These are phyloP conservation scores for Mucor sp. DNA, from an alignment of 371 early-diverging fungal genomes.

Conservation along the genomic window DNA sequence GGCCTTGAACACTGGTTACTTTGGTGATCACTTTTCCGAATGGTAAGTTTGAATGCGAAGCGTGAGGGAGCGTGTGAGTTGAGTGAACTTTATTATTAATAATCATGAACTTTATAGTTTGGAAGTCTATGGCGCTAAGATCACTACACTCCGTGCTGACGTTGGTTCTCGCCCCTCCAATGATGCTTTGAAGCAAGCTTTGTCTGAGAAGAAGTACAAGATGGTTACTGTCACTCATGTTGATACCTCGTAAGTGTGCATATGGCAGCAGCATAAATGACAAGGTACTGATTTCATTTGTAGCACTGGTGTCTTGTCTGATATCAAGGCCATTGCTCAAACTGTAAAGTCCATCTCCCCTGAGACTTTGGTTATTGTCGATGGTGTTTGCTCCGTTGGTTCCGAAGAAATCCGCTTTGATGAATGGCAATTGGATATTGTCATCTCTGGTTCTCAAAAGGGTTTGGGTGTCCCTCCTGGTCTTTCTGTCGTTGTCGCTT, in stretches of 20 bases:
- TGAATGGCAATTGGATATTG: slow-evolving; percentile 88
- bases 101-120: slow-evolving; percentile 51
- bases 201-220: slow-evolving; percentile 72
- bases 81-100: not conserved
- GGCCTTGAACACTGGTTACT: slow-evolving; percentile 91
- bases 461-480: slow-evolving; percentile 93
- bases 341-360: slow-evolving; percentile 81
- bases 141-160: slow-evolving; percentile 71
- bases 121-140: slow-evolving; percentile 86
- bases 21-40: slow-evolving; percentile 95
- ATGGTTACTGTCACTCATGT: slow-evolving; percentile 93
- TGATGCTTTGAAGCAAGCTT: slow-evolving; percentile 54
- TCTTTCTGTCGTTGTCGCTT: slow-evolving; percentile 82
- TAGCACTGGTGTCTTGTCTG: slow-evolving; percentile 84
- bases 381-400: slow-evolving; percentile 96
- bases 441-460: slow-evolving; percentile 94
- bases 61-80: not conserved
- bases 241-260: slow-evolving; percentile 82
- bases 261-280: too few species aligned
- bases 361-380: slow-evolving; percentile 88
- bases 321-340: slow-evolving; percentile 78
- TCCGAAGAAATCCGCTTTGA: slow-evolving; percentile 93
- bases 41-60: slow-evolving; percentile 57
- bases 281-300: not conserved
- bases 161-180: slow-evolving; percentile 72